phyloP scores from a whole-genome alignment of 345 rosid species.

The Crucihimalaya himalaica region DNA sequence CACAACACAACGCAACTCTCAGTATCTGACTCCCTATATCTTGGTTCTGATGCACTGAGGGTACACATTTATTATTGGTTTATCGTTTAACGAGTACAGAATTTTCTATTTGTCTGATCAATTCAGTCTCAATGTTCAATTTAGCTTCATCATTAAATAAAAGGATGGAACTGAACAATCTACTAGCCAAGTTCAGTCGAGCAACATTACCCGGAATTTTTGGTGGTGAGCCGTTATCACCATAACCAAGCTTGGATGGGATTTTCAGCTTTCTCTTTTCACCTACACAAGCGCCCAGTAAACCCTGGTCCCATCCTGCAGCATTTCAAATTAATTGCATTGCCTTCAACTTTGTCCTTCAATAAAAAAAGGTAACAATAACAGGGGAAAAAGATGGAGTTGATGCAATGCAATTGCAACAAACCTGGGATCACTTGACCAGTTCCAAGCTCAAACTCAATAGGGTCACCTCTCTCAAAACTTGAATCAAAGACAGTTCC shows the following conservation, averaged over 20 bases:
- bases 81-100: not conserved
- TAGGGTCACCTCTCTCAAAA: constrained; percentile 94
- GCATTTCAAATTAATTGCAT: not conserved
- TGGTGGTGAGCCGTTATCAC: constrained; percentile 89
- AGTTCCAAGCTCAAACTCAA: constrained; percentile 91
- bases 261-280: constrained; percentile 94
- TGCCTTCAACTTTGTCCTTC: not conserved
- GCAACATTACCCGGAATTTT: constrained; percentile 72
- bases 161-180: not conserved
- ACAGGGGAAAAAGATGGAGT: not conserved
- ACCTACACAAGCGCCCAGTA: constrained; percentile 83
- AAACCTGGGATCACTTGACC: constrained; percentile 97
- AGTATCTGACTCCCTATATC: not conserved
- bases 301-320: constrained; percentile 98
- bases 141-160: not conserved
- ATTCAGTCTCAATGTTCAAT: constrained; percentile 13
- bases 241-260: constrained; percentile 93
- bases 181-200: not conserved
- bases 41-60: not conserved
- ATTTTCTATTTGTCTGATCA: not conserved
- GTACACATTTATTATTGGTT: not conserved
- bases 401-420: not conserved
- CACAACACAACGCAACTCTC: not conserved
- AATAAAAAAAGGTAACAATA: not conserved
- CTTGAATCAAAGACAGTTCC: constrained; percentile 97